phyloP scores from a whole-genome alignment of 345 rosid genomes.

The Bruguiera parviflora region DNA sequence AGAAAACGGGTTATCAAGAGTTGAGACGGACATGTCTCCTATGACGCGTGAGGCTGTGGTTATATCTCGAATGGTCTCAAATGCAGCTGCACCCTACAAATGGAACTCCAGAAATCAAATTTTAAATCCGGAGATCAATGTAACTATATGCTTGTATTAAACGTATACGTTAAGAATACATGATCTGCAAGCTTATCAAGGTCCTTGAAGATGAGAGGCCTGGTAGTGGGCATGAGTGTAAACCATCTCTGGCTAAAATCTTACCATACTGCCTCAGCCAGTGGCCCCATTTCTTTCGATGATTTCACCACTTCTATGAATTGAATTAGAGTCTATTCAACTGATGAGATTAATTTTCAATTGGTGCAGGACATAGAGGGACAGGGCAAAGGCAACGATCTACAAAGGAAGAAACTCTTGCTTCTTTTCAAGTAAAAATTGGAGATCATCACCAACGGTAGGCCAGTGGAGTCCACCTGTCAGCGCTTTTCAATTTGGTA shows the following conservation, averaged over 20 bases:
- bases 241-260: conserved; percentile 83
- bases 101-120: no score
- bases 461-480: conserved; percentile 49
- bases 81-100: conserved; percentile 59
- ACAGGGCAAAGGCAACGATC: background rate
- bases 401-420: conserved; percentile 11
- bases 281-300: conserved; percentile 46
- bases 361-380: no score
- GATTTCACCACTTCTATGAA: no score
- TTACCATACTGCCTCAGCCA: conserved; percentile 60
- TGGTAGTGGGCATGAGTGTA: conserved; percentile 55
- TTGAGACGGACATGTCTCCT: conserved; percentile 63
- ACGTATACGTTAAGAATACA: conserved; percentile 25
- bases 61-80: conserved; percentile 64
- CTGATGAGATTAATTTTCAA: conserved; percentile 28
- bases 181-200: conserved; percentile 70
- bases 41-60: conserved; percentile 66
- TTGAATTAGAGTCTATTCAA: conserved; percentile 55
- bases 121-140: no score
- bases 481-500: no score
- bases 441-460: conserved; percentile 68
- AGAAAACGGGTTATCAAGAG: conserved; percentile 69
- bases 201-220: conserved; percentile 62
- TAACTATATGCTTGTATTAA: background rate
- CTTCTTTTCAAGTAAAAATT: conserved; percentile 59